phyloP scores from a whole-genome alignment of 2,329 filamentous ascomycete genomes.

The Elsinoe fawcettii region DNA sequence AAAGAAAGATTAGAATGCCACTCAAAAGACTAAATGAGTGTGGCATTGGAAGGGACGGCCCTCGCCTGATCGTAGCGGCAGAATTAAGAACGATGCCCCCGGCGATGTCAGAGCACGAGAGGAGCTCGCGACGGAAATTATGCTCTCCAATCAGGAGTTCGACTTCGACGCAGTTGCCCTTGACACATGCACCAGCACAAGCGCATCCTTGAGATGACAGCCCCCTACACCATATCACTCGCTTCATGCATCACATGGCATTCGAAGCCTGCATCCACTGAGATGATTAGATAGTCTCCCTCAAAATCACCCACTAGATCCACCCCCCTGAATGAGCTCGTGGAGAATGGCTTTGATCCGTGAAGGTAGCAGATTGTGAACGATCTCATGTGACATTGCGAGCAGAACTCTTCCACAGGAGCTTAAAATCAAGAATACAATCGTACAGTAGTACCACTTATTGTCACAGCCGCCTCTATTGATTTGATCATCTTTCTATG shows the following conservation, averaged over 20 bases:
- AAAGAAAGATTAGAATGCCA: slow-evolving; percentile 8
- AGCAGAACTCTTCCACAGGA: too few species aligned
- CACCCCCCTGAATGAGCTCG: neutral
- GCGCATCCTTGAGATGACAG: slow-evolving; percentile 4
- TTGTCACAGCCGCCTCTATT: neutral
- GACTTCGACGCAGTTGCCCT: neutral
- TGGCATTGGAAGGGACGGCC: too few species aligned
- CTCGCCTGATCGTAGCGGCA: neutral
- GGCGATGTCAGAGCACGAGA: neutral
- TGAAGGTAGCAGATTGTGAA: neutral
- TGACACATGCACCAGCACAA: slow-evolving; percentile 5
- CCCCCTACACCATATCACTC: slow-evolving; percentile 1
- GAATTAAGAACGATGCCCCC: neutral
- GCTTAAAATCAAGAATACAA: too few species aligned
- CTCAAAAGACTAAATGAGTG: too few species aligned
- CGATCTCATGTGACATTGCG: too few species aligned
- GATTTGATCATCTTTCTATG: neutral
- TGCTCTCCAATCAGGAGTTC: neutral
- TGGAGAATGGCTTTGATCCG: neutral
- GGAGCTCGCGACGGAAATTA: neutral
- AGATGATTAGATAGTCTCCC: slow-evolving; percentile 8
- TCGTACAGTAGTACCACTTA: neutral
- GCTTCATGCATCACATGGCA: slow-evolving; percentile 6
- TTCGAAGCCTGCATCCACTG: neutral
- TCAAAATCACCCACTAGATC: neutral